Base-by-base conservation (phyloP, 305 asterid species). In the Vinca major region DNA sequence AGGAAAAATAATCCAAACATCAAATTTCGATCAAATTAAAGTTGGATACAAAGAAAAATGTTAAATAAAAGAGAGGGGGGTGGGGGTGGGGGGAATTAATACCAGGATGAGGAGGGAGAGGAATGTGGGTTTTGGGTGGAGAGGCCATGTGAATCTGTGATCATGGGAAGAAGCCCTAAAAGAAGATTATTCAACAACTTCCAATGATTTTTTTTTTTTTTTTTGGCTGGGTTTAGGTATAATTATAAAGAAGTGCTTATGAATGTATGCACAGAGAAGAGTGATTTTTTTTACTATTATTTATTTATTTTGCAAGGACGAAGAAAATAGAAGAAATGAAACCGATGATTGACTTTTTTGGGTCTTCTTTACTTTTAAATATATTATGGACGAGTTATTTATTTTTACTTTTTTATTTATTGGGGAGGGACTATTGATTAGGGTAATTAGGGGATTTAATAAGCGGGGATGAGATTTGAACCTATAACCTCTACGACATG, bases 21-120 rank as follows among this genome's bases (percentile, higher is more conserved):
- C 11, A 50, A 63, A 39, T 48, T 26, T 60, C 43, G 33, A 48
- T 57, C 64, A 69, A 69, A 67, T 19, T 49, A 33, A 47, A 54
- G 45, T 21, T 17, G n/a, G 13, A 40, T 10, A 58, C 55, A 14
- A 12, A 12, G 20, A 33, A 62, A 41, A n/a, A 2, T 50, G 19
- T 50, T 50, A 3, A 41, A 41, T 0, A 50, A 21, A 33, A 33
- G 11, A 5, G 52, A 3, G 17, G 65, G 55, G 45, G 2, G 4
- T 16, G 65, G 55, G 45, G 2, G n/a, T n/a, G 4, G 17, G 65
- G 55, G 45, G 2, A 41, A 41, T 41, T 41, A 64, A 57, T 77
- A 88, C 96, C 92, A 68, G 86, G 90, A 78, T 86, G 88, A 74
- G 83, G 87, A 68, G 86, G 90, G 48, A 77, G 76, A 74, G 89